phyloP scores from a whole-genome alignment of 352 stramenopile species.

The Hyaloperonospora arabidopsidis region DNA sequence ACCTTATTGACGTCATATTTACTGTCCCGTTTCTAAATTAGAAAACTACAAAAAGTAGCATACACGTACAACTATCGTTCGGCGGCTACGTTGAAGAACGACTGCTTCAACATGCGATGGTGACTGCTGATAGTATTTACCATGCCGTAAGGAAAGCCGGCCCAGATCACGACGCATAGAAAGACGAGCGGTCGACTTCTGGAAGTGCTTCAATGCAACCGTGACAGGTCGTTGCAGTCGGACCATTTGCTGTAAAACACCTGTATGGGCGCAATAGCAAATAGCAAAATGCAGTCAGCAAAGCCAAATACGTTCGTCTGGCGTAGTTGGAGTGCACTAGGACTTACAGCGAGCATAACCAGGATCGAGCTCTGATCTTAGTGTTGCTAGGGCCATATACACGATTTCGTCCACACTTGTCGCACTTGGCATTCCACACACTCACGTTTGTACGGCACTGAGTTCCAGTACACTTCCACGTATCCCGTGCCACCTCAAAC shows the following conservation, averaged over 20 bases:
- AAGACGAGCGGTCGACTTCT: conserved; percentile 27
- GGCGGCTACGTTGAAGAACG: not conserved
- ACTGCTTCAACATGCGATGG: not conserved
- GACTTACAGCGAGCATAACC: conserved; percentile 67
- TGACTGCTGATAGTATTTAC: not conserved
- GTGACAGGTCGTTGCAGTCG: conserved; percentile 29
- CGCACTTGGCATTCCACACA: conserved; percentile 52
- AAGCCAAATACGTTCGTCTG: not conserved
- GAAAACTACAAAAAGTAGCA: no score
- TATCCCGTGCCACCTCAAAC: conserved; percentile 35
- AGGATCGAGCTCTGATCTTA: conserved; percentile 37
- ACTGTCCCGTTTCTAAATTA: no score
- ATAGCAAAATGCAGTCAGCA: conserved; percentile 9
- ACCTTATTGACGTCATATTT: no score
- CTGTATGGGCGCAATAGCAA: conserved; percentile 17
- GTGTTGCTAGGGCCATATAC: conserved; percentile 45
- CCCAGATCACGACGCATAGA: conserved; percentile 21
- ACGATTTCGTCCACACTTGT: conserved; percentile 38
- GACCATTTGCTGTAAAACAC: conserved; percentile 46
- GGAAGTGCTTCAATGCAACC: conserved; percentile 37
- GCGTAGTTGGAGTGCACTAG: not conserved
- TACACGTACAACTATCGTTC: no score
- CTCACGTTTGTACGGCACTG: conserved; percentile 51
- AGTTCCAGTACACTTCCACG: conserved; percentile 41
- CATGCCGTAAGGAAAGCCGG: not conserved